Base-by-base conservation (phyloP, 116 monocot species). In the Phalaenopsis hybrid region DNA sequence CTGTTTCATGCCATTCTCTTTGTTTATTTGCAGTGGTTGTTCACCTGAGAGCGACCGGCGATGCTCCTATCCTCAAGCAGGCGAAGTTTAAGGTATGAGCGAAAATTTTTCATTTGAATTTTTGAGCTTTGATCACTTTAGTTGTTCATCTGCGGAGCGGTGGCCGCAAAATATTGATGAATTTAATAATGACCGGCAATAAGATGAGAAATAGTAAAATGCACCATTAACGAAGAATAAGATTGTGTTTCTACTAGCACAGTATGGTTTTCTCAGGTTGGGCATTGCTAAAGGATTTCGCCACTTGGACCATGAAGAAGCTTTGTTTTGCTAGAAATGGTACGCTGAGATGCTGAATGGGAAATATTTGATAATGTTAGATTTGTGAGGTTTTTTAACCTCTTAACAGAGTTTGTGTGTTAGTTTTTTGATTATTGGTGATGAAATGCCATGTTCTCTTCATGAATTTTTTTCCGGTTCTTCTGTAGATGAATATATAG, bases 41-140 rank as follows among this genome's bases (percentile, higher is more conserved):
- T 81, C 89, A 89, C 81, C 81, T 89, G 63, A 85, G 87, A 67
- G 79, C 89, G n/a, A 89, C 89, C 8, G 89, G 87, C 18, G 87
- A 87, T 61, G 89, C 83, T 65, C 89, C 89, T 9, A 87, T 87
- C 15, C 87, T 89, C 43, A 89, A 89, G 81, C 87, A 89, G 49
- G 72, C 87, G 37, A 89, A 89, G 43, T 89, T 89, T 76, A 89
- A 89, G 89, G 89, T 87, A 49, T 17, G 65, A 65, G 0, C 65
- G 21, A 3, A 65, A 23, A 8, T 65, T 65, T n/a, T 65, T 9
- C 28, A 67, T 28, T 67, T 67, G 8, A 25, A 67, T 8, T 15
- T 55, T 55, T 4, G 2, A 3, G 17, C 55, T 55, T 55, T 16
- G 15, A 55, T 55, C 3, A 4, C 55, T 55, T 55, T 55, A 3